Conservation (phyloP, 176 grass and related monocot genomes). For the Aegilops bicornis region DNA sequence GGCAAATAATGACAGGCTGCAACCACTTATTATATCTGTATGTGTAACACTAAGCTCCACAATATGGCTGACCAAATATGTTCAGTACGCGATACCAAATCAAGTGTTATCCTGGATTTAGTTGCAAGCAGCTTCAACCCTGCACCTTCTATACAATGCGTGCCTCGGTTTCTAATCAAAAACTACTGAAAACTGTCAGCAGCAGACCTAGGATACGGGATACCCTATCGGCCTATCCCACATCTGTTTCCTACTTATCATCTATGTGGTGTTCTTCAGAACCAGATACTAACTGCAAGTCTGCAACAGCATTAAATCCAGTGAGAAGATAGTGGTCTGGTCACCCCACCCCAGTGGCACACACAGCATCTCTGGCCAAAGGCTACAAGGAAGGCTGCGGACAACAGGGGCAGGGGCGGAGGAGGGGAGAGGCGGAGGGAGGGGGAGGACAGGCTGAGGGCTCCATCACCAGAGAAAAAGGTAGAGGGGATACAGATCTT, state of each 20-base stretch:
- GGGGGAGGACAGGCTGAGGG: no score
- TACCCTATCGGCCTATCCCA: not conserved
- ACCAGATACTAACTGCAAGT: constrained; percentile 4
- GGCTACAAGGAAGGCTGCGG: no score
- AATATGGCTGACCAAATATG: constrained; percentile 26
- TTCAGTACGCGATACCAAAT: not conserved
- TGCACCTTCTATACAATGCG: constrained; percentile 47
- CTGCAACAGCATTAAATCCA: no score
- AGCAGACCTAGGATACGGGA: constrained; percentile 14
- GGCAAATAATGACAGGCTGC: constrained; percentile 37
- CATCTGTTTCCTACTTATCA: not conserved
- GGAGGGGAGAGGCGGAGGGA: no score
- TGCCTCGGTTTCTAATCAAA: not conserved
- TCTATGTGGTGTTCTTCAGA: not conserved
- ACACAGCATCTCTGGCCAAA: no score
- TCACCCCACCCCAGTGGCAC: no score
- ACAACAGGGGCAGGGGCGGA: no score
- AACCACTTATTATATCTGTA: constrained; percentile 47
- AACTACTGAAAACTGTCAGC: not conserved
- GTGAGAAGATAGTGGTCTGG: no score
- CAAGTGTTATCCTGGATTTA: constrained; percentile 36
- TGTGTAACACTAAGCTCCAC: constrained; percentile 40
- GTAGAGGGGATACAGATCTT: no score
- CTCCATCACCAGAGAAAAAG: no score
- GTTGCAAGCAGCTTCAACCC: constrained; percentile 30